These are phyloP conservation scores for Rhododendron ovatum DNA, from an alignment of 148 eudicot species.

Conservation along the genomic window DNA sequence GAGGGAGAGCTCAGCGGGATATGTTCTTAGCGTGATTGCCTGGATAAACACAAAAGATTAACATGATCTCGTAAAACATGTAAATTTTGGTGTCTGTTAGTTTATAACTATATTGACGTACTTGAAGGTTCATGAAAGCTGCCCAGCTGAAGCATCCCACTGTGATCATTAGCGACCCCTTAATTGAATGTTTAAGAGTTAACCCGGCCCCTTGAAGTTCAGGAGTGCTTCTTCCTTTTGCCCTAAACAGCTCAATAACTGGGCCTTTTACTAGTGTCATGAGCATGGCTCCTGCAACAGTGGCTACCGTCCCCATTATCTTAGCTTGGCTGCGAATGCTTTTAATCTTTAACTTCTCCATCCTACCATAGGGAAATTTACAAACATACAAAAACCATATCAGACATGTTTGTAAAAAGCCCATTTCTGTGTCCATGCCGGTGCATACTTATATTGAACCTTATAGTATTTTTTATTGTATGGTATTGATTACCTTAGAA, in stretches of 20 bases:
- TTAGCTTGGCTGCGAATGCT: constrained; percentile 79
- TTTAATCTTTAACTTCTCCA: constrained; percentile 57
- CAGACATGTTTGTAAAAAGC: background rate
- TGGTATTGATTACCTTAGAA: constrained; percentile 39
- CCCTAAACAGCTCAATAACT: constrained; percentile 33
- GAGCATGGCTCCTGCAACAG: constrained; percentile 90
- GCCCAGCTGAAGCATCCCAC: constrained; percentile 92
- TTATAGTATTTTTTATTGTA: background rate
- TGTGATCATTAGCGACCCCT: constrained; percentile 78
- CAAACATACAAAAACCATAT: background rate
- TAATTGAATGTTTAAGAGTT: constrained; percentile 62
- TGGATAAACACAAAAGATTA: constrained; percentile 12
- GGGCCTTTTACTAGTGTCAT: constrained; percentile 85
- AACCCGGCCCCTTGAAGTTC: constrained; percentile 27
- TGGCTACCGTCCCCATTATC: constrained; percentile 64
- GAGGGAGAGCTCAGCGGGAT: constrained; percentile 79
- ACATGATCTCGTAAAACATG: background rate
- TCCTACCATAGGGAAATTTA: constrained; percentile 29
- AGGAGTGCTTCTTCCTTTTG: constrained; percentile 21
- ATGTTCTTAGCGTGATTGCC: constrained; percentile 72
- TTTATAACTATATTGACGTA: constrained; percentile 1
- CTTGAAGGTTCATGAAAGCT: constrained; percentile 79
- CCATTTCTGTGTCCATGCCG: background rate
- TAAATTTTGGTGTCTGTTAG: background rate
- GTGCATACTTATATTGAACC: background rate